Conservation (phyloP, 2,329 filamentous ascomycete genomes). For the Sclerotinia nivalis region DNA sequence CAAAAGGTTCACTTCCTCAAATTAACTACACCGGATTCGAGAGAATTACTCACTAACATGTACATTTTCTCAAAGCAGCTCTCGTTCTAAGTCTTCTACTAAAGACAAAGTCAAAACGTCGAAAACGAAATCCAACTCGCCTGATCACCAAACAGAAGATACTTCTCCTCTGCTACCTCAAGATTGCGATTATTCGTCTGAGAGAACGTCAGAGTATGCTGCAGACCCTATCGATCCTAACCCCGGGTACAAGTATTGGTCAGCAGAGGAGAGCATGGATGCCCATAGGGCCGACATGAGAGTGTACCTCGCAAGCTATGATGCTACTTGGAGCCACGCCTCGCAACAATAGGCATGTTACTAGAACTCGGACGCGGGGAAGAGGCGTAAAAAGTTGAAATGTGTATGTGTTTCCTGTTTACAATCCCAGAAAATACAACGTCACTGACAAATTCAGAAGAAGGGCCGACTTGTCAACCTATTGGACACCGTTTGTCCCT, state of each 20-base stretch:
- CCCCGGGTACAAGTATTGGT: slow-evolving; percentile 8
- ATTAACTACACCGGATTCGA: not conserved
- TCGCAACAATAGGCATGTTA: not conserved
- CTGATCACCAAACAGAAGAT: not conserved
- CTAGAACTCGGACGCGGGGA: too few species aligned
- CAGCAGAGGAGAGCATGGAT: slow-evolving; percentile 9
- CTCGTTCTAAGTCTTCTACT: not conserved
- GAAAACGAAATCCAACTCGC: slow-evolving; percentile 10
- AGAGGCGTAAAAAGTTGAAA: not conserved
- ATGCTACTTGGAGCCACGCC: slow-evolving; percentile 1
- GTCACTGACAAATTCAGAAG: not conserved
- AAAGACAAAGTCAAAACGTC: slow-evolving; percentile 1
- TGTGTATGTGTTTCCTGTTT: not conserved
- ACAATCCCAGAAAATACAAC: not conserved
- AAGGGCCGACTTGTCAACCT: slow-evolving; percentile 8
- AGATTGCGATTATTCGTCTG: not conserved
- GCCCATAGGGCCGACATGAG: slow-evolving; percentile 3
- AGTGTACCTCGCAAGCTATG: slow-evolving; percentile 1
- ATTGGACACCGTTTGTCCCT: not conserved
- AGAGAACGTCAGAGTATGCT: slow-evolving; percentile 4
- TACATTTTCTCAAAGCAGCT: too few species aligned
- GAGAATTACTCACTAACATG: not conserved
- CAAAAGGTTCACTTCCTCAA: not conserved
- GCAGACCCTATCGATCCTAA: slow-evolving; percentile 15
- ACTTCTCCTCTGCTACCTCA: not conserved